Base-by-base conservation (phyloP, 176 grass and related monocot species). In the Melocanna baccifera region DNA sequence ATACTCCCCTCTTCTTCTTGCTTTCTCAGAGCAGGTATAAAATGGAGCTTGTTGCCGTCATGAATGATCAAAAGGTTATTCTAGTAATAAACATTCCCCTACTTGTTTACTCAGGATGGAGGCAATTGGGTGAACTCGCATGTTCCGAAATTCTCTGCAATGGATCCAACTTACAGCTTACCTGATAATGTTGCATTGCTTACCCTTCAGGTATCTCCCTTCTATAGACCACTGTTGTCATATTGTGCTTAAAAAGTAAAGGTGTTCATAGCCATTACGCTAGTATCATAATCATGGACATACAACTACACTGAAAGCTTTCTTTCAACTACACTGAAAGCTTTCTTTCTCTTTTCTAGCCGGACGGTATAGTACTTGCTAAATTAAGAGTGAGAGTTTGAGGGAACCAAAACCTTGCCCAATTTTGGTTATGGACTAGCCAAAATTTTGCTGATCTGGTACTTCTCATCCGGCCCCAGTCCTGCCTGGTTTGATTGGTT, bases 101-200 rank as follows among this genome's bases (percentile, higher is more conserved):
- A 29, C 85, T 55, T 66, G 69, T 78, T 90, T 80, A 50, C 84
- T 19, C 82, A 98, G 96, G 92, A 95, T 87, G 91, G 85, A 75
- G 85, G 89, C 71, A 90, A 92, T 57, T 98, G 96, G 96, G 76
- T 46, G 65, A 93, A 88, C 77, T 95, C 96, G 1, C 91, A 98
- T 77, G 47, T 87, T 87, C 40, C 89, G 46, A 91, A 88, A 51
- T 98, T 90, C 73, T 90, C 92, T 71, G 91, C 89, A 25, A 95
- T 98, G 89, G 92, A 95, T 89, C 88, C 90, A 39, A 90, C 96
- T 51, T 98, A 98, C 84, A 95, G 68, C 57, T 90, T 98, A 32
- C 96, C 96, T 81, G 90, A 94, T 71, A 98, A 98, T 92, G 96
- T 98, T 85, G 92, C 85, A 85, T 75, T 98, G 72, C 62, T 98